phyloP scores from a whole-genome alignment of 495 filamentous ascomycete genomes.

The Letharia lupina region DNA sequence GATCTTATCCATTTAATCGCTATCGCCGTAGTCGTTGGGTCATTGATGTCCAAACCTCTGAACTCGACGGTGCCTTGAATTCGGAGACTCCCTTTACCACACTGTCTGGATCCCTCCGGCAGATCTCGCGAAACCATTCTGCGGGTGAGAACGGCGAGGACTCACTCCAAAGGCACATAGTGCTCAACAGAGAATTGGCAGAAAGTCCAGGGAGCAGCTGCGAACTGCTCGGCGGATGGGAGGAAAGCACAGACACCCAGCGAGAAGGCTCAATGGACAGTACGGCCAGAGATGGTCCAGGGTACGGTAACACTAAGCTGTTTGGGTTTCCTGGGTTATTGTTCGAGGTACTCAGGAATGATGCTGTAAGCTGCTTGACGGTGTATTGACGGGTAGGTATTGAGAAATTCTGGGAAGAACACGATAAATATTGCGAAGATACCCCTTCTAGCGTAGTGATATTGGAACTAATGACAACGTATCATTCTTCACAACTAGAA shows the following conservation, averaged over 20 bases:
- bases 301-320: constrained; percentile 68
- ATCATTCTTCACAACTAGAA: neutral
- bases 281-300: constrained; percentile 44
- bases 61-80: constrained; percentile 22
- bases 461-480: neutral
- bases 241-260: constrained; percentile 53
- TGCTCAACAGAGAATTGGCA: constrained; percentile 81
- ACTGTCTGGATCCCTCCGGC: constrained; percentile 54
- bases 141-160: constrained; percentile 51
- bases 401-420: neutral
- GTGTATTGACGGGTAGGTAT: constrained; percentile 50
- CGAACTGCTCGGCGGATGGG: constrained; percentile 84
- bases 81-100: constrained; percentile 74
- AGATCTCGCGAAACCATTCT: constrained; percentile 65
- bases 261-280: constrained; percentile 36
- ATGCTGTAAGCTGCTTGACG: constrained; percentile 80
- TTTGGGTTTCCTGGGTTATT: constrained; percentile 90
- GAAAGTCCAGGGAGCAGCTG: constrained; percentile 86
- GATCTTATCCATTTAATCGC: constrained; percentile 92
- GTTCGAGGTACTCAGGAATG: constrained; percentile 94
- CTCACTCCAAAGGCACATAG: constrained; percentile 67
- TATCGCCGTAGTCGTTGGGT: constrained; percentile 86
- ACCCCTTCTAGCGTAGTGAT: neutral
- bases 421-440: neutral
- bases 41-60: constrained; percentile 45